Evolutionary conservation across 768 basidiomycete species (phyloP).

Genomic region (Termitomyces bulborhizus): DNA sequence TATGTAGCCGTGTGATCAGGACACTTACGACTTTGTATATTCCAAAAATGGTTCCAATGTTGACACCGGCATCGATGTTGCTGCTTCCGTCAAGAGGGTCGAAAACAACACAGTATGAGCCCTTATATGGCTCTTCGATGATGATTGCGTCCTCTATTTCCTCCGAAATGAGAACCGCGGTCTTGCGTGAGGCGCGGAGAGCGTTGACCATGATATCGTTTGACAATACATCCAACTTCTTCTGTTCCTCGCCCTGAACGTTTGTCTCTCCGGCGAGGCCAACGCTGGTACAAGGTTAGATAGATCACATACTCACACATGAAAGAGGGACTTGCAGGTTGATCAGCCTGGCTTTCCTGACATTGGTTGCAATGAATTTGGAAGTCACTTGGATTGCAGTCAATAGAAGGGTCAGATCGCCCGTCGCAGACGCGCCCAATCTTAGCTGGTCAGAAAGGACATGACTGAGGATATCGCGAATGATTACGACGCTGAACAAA

Average conservation of each 20-base stretch:
- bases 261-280: slow-evolving; percentile 96
- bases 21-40: slow-evolving; percentile 82
- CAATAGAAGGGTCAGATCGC: slow-evolving; percentile 90
- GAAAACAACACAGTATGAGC: slow-evolving; percentile 96
- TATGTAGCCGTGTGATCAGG: background rate
- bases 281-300: slow-evolving; percentile 47
- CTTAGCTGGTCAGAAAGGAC: slow-evolving; percentile 83
- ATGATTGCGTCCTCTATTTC: slow-evolving; percentile 91
- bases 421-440: slow-evolving; percentile 77
- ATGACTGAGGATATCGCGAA: slow-evolving; percentile 44
- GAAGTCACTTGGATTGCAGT: slow-evolving; percentile 95
- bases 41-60: slow-evolving; percentile 97
- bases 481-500: background rate
- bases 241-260: slow-evolving; percentile 98
- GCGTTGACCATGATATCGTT: slow-evolving; percentile 99
- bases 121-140: slow-evolving; percentile 73
- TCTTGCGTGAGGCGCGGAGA: slow-evolving; percentile 93
- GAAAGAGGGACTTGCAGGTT: slow-evolving; percentile 65
- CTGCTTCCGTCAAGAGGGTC: slow-evolving; percentile 95
- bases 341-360: slow-evolving; percentile 93
- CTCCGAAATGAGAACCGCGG: slow-evolving; percentile 94
- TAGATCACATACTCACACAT: slow-evolving; percentile 1
- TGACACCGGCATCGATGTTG: slow-evolving; percentile 98
- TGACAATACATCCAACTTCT: slow-evolving; percentile 95
- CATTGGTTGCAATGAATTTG: slow-evolving; percentile 98